phyloP scores from a whole-genome alignment of 1,284 basidiomycete genomes.

The Peniophora sp. region DNA sequence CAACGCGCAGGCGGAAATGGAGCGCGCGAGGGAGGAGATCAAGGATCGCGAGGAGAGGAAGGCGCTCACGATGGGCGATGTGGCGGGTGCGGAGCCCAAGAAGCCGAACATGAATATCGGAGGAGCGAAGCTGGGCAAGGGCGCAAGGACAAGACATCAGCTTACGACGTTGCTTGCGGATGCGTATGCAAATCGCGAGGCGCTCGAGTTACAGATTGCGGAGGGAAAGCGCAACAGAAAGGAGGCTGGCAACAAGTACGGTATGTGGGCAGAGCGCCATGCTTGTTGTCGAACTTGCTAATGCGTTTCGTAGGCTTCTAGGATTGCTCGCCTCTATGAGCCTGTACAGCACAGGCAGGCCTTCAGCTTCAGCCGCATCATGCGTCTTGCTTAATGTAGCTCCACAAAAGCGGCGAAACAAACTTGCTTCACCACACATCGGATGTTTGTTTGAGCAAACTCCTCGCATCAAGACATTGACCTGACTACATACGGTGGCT shows the following conservation, averaged over 20 bases:
- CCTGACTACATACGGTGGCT: too few relatives aligned
- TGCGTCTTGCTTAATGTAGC: too few relatives aligned
- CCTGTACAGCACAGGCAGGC: too few relatives aligned
- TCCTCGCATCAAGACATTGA: too few relatives aligned
- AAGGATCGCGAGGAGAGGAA: conserved; percentile 68
- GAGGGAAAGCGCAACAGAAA: conserved; percentile 74
- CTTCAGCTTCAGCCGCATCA: too few relatives aligned
- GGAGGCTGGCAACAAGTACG: conserved; percentile 83
- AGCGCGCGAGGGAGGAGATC: conserved; percentile 60
- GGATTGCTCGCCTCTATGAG: too few relatives aligned
- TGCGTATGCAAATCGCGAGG: conserved; percentile 72
- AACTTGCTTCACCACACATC: too few relatives aligned
- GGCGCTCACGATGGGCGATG: conserved; percentile 46
- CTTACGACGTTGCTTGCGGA: conserved; percentile 68
- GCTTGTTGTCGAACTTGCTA: too few relatives aligned
- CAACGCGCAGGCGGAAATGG: conserved; percentile 68
- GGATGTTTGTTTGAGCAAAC: too few relatives aligned
- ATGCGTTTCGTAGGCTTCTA: too few relatives aligned
- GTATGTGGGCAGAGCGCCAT: conserved; percentile 27
- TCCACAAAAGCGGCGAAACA: too few relatives aligned
- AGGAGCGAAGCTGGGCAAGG: conserved; percentile 61
- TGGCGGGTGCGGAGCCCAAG: conserved; percentile 38
- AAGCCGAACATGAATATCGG: conserved; percentile 71
- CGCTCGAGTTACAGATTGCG: conserved; percentile 72
- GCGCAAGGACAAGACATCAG: conserved; percentile 68